Conservation (phyloP, 495 filamentous ascomycete genomes). For the Daldinia loculata region DNA sequence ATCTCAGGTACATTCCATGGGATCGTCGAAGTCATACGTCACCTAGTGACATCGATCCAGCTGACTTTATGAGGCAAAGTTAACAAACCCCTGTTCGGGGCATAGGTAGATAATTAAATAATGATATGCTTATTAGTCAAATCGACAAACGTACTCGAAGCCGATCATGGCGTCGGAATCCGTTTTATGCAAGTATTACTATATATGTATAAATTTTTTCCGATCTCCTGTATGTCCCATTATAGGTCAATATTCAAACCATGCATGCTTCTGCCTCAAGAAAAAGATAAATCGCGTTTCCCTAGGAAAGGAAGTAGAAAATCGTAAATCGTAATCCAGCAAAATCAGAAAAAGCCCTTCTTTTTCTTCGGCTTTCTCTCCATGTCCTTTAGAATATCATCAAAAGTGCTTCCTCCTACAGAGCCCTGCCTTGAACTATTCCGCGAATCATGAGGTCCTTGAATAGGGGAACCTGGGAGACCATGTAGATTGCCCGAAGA, state of each 20-base stretch:
- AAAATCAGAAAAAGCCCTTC: constrained; percentile 51
- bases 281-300: neutral
- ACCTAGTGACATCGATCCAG: constrained; percentile 20
- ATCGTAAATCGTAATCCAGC: constrained; percentile 28
- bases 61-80: neutral
- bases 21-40: constrained; percentile 15
- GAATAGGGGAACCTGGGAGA: constrained; percentile 27
- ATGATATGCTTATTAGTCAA: constrained; percentile 19
- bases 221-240: constrained; percentile 32
- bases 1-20: neutral
- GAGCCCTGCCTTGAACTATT: constrained; percentile 52
- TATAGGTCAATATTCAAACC: constrained; percentile 20
- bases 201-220: constrained; percentile 22
- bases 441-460: constrained; percentile 29
- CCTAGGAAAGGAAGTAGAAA: constrained; percentile 2
- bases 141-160: constrained; percentile 20
- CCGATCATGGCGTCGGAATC: constrained; percentile 8
- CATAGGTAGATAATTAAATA: constrained; percentile 7
- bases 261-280: constrained; percentile 29
- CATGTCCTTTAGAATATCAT: constrained; percentile 68
- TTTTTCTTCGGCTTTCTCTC: constrained; percentile 56
- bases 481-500: constrained; percentile 45
- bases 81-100: constrained; percentile 4
- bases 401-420: constrained; percentile 64
- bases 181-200: constrained; percentile 32